Evolutionary conservation across 208 protist genomes (phyloP), one percentile per base, ranked within the genome.

Genomic region (Leishmania arabica): DNA sequence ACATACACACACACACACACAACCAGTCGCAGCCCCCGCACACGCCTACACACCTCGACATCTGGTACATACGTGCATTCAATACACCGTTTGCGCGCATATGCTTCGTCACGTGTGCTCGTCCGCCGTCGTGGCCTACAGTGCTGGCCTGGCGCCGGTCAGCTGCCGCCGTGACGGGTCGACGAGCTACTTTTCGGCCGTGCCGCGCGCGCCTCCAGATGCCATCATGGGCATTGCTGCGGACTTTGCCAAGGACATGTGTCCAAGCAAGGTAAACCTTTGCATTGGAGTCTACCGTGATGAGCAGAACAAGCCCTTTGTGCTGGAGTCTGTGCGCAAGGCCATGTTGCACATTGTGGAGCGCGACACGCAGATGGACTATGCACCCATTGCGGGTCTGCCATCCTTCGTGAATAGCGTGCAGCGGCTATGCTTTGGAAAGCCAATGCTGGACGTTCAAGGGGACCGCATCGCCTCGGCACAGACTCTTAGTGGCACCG

Each of bases 261-360:
- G 80, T 47, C 89, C 93, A 37, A 86, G 91, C 15, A 99, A 99
- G 89, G 92, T 99, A 34, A 99, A 99, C 85, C 90, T 99, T 6
- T 96, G 90, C 49, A 93, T 99, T 15, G 99, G 99, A n/a, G 99
- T 99, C 3, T 99, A 99, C 88, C 91, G 99, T 69, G 93, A 95
- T 45, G 97, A 99, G 71, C 82, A 95, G 31, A 97, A 95, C 70
- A 95, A 97, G 80, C 96, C 98, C 15, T 95, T 91, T 58, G 92
- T 99, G 34, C 91, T 99, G 0, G 88, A 93, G 60, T 96, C 87
- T 27, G 97, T 99, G 24, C 90, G 89, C 21, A 88, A 97, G 85
- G 97, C 94, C 6, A 82, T 83, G 71, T 42, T 74, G 42, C 58
- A 65, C 19, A 80, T 90, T 19, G 68, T 89, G n/a, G 80, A 84